phyloP scores from a whole-genome alignment of 2,329 filamentous ascomycete genomes.

The Dactylellina drechsleri region DNA sequence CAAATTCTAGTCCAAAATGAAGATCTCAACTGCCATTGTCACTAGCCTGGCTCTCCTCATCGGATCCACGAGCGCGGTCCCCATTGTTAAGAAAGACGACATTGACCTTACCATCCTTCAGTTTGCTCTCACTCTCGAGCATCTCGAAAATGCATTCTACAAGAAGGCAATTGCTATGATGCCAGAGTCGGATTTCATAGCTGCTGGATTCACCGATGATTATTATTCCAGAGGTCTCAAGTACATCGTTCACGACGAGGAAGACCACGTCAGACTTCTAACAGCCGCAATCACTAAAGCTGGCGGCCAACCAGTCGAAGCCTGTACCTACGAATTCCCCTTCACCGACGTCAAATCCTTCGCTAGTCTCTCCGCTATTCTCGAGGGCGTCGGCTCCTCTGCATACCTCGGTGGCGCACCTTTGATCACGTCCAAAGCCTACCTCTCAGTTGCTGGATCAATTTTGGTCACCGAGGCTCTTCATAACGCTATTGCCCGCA shows the following conservation, averaged over 20 bases:
- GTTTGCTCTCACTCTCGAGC: conserved; percentile 61
- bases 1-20: conserved; percentile 36
- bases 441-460: conserved; percentile 71
- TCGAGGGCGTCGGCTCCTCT: conserved; percentile 70
- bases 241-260: conserved; percentile 69
- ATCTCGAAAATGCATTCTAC: conserved; percentile 73
- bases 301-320: conserved; percentile 66
- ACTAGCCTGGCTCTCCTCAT: conserved; percentile 21
- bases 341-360: conserved; percentile 66
- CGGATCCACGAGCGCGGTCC: conserved; percentile 18
- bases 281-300: conserved; percentile 63
- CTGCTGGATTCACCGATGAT: conserved; percentile 65
- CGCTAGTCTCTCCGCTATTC: conserved; percentile 66
- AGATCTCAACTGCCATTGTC: conserved; percentile 46
- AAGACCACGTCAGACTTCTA: conserved; percentile 70
- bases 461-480: conserved; percentile 74
- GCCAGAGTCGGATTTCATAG: conserved; percentile 66
- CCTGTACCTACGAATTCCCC: conserved; percentile 70
- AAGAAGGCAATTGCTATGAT: conserved; percentile 70
- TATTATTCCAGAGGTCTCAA: conserved; percentile 70
- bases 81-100: conserved; percentile 34
- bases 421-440: conserved; percentile 68
- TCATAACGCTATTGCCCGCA: conserved; percentile 72
- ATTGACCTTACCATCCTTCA: conserved; percentile 33
- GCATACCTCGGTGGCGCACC: conserved; percentile 73